Evolutionary conservation across 148 eudicot genomes (phyloP), one percentile per base, ranked within the genome.

Genomic region (Cornus suecica): DNA sequence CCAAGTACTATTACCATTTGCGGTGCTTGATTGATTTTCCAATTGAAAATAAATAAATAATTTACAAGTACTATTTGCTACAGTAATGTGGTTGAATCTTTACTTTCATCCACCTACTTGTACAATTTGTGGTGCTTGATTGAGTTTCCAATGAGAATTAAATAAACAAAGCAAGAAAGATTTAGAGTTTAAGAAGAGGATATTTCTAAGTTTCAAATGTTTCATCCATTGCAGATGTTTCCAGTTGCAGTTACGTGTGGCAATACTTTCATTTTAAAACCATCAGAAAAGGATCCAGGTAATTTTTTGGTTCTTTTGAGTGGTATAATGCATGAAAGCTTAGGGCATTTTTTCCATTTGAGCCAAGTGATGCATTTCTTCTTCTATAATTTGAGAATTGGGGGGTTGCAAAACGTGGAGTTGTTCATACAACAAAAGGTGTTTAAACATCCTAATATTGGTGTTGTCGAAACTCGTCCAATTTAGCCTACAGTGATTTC

Each of bases 281-380:
- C 98, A 80, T 94, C 98, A 34, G 98, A 94, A 83, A 94, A 94
- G 80, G 98, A 94, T 86, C 98, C 98, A 85, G 98, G 98, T 94
- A 70, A 77, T 52, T 66, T 20, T 72, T 70, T 72, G 60, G 37
- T 18, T 66, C 63, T 48, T 48, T 48, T 48, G 54, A 16, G 54
- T 48, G 54, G 20, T 48, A 11, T 48, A 18, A 48, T 16, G 4
- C 20, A 0, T 48, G 54, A 48, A 48, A 48, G 13, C 52, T 48
- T 48, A 11, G 54, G 20, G 54, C 18, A 48, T 48, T 48, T 11
- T 48, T 48, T 48, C 15, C 54, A 16, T 48, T 16, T 16, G 15
- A 48, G 54, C 54, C 15, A 48, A 48, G 15, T 48, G 20, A 48
- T 48, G 54, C 54, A 48, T n/a, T n/a, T n/a, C n/a, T n/a, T n/a